These are phyloP conservation scores for Emergomyces pasteurianus DNA, from an alignment of 2,329 filamentous ascomycete species.

Conservation along the genomic window DNA sequence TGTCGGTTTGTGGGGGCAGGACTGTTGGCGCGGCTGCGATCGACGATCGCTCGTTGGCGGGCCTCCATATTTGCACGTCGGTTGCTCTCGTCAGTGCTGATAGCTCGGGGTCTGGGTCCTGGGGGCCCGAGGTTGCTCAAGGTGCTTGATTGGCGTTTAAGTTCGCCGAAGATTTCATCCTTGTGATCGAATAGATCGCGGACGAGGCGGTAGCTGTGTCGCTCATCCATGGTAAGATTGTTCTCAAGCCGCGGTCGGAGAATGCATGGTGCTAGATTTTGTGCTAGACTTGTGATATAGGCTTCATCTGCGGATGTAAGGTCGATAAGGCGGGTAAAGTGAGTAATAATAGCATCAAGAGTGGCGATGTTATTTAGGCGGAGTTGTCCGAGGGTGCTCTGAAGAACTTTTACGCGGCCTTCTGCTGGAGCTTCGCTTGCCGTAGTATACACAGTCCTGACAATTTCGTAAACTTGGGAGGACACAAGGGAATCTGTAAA, in stretches of 20 bases:
- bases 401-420: conserved; percentile 76
- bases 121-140: conserved; percentile 9
- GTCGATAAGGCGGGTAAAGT: conserved; percentile 93
- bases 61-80: conserved; percentile 91
- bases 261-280: conserved; percentile 68
- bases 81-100: conserved; percentile 92
- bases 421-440: conserved; percentile 63
- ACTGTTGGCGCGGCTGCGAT: conserved; percentile 60
- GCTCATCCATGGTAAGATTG: conserved; percentile 89
- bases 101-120: conserved; percentile 60
- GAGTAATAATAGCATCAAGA: conserved; percentile 95
- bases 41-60: conserved; percentile 65
- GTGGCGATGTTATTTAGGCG: conserved; percentile 96
- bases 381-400: conserved; percentile 89
- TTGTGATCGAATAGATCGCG: conserved; percentile 90
- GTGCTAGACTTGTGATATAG: conserved; percentile 65
- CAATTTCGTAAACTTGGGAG: conserved; percentile 95
- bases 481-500: conserved; percentile 87
- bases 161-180: conserved; percentile 84
- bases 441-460: conserved; percentile 89
- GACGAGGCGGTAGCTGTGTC: conserved; percentile 78
- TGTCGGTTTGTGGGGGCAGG: conserved; percentile 48
- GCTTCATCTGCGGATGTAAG: conserved; percentile 88
- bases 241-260: conserved; percentile 78
- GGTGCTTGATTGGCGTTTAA: conserved; percentile 58